Base-by-base conservation (phyloP, 164 flowering plant genomes). In the Magnolia kwangsiensis region DNA sequence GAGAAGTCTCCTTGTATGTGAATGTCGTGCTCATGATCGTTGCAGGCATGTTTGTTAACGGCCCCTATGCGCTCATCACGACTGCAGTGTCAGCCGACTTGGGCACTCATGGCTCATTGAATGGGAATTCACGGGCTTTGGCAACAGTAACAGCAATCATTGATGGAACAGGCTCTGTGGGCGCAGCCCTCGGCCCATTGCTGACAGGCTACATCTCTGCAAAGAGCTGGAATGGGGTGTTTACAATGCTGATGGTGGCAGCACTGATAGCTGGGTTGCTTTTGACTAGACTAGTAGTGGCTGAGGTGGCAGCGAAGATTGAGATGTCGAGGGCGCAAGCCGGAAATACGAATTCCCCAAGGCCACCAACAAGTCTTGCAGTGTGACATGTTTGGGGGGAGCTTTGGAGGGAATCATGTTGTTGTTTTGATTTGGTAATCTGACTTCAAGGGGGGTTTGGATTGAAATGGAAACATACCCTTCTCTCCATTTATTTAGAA, bases 131-230 rank as follows among this genome's bases (percentile, higher is more conserved):
- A 9, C 75, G 91, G 16, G 97, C 97, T 27, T 74, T 92, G 74
- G 95, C 97, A 1, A 92, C 97, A 0, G 97, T 92, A 37, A 87
- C 97, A 0, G 97, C 95, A 8, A 92, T 92, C 31, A 92, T 92
- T n/a, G 95, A 92, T 59, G 97, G 95, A 50, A 92, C 97, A 2
- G 97, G 97, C 51, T 91, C 95, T 6, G 84, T 90, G 5, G 97
- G 97, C 55, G 95, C 97, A 69, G 93, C 97, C 2, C 75, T 92
- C 21, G 97, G 97, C 31, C 97, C 97, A 0, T 71, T 92, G 63
- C 51, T 92, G 21, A 90, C 95, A 0, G 95, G 97, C 5, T 91
- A 90, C 59, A 89, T 92, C 14, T 91, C 97, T 0, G 69, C 85
- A 3, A 74, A 72, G 72, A 90, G 97, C 78, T 92, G 97, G 97